Percentiles rank a stretch among this genome's conserved stretches.
Conservation (phyloP, 768 basidiomycete species). For the Auriscalpium orientale region DNA sequence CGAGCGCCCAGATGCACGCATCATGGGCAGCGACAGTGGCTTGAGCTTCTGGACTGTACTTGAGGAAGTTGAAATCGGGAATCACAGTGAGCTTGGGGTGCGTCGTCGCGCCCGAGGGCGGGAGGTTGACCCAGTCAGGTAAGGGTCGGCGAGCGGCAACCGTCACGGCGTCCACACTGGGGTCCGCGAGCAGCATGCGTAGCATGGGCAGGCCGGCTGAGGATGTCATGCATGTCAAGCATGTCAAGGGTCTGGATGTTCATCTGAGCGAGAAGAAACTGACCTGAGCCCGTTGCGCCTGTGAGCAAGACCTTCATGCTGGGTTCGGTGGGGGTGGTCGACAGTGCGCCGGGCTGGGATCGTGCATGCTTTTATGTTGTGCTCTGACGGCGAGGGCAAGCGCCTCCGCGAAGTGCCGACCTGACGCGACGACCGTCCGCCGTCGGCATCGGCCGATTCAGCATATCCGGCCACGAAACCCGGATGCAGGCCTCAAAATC, state of each 20-base stretch:
- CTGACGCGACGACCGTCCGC: too few species aligned
- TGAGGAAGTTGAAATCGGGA: constrained; percentile 14
- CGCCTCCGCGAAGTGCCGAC: too few species aligned
- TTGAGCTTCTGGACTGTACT: constrained; percentile 11
- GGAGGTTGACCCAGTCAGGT: constrained; percentile 13
- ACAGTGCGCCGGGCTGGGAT: too few species aligned
- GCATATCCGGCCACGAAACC: too few species aligned
- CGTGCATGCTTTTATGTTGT: too few species aligned
- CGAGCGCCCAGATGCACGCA: constrained; percentile 22
- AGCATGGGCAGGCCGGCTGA: constrained; percentile 18
- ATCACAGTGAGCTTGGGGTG: constrained; percentile 16
- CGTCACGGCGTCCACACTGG: constrained; percentile 14
- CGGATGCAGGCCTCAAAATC: too few species aligned
- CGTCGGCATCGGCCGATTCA: too few species aligned
- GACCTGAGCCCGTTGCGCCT: constrained; percentile 12
- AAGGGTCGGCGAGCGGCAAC: constrained; percentile 19
- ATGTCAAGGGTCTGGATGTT: too few species aligned
- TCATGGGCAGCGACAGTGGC: constrained; percentile 16
- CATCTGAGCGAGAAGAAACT: neutral
- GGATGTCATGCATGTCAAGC: neutral
- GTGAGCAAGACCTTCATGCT: constrained; percentile 10
- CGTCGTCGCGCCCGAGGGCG: constrained; percentile 3
- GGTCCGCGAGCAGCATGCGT: constrained; percentile 14
- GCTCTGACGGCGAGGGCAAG: too few species aligned
- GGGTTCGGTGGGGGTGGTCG: too few species aligned